phyloP scores from a whole-genome alignment of 768 basidiomycete genomes.

The Hemileccinum impolitum region DNA sequence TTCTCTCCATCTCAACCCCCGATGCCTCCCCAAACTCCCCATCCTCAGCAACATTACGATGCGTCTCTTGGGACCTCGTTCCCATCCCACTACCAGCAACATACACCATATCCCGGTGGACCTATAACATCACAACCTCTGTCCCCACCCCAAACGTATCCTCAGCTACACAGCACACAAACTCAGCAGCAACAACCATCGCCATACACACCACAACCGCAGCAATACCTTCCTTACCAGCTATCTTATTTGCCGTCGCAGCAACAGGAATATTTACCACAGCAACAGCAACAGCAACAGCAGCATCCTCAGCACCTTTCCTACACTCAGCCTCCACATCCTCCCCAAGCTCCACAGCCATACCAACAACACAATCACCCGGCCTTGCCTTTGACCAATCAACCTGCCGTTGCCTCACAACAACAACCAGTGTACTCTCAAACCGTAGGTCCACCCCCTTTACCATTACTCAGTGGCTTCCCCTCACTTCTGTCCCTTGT shows the following conservation, averaged over 20 bases:
- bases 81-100: conserved; percentile 11
- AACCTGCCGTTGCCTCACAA: not conserved
- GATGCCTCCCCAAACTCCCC: conserved; percentile 10
- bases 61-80: not conserved
- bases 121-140: conserved; percentile 9
- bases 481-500: not conserved
- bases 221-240: conserved; percentile 11
- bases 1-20: conserved; percentile 9
- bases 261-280: conserved; percentile 6
- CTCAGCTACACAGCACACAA: conserved; percentile 4
- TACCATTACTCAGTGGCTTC: not conserved
- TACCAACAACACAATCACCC: conserved; percentile 16
- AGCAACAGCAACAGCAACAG: conserved; percentile 7
- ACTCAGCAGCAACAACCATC: conserved; percentile 10
- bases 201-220: conserved; percentile 7
- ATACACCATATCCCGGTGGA: conserved; percentile 11
- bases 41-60: conserved; percentile 15
- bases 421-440: conserved; percentile 4
- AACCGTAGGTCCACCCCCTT: conserved; percentile 7
- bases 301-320: conserved; percentile 13
- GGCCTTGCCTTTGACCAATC: conserved; percentile 8
- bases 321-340: conserved; percentile 12
- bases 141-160: conserved; percentile 13
- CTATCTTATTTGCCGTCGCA: conserved; percentile 4
- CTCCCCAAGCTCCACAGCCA: conserved; percentile 12